Evolutionary conservation across 495 filamentous ascomycete species (phyloP).

Genomic region (Neohortaea acidophila): DNA sequence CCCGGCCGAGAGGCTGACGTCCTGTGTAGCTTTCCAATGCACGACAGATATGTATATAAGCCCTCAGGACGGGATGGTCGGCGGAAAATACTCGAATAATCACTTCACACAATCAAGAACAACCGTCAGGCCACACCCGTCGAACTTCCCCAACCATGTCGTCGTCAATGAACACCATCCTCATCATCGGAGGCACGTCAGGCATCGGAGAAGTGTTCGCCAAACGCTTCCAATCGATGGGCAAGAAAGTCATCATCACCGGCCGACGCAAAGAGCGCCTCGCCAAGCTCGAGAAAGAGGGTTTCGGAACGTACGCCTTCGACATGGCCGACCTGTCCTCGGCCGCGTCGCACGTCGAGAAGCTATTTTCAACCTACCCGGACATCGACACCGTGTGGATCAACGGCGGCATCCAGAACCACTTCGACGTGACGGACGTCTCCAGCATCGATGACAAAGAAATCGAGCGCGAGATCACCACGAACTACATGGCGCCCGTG

Average conservation of each 20-base stretch:
- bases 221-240: conserved; percentile 9
- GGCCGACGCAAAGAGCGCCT: conserved; percentile 20
- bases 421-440: conserved; percentile 18
- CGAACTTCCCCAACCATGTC: too few species aligned
- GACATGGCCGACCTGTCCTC: conserved; percentile 21
- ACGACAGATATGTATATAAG: too few species aligned
- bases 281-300: conserved; percentile 16
- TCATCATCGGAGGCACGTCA: conserved; percentile 17
- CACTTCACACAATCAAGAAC: too few species aligned
- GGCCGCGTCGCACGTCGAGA: conserved; percentile 16
- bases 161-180: conserved; percentile 6
- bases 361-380: conserved; percentile 22
- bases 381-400: conserved; percentile 27
- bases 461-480: conserved; percentile 20
- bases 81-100: too few species aligned
- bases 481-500: conserved; percentile 25
- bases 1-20: too few species aligned
- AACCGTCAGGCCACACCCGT: too few species aligned
- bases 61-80: too few species aligned
- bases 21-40: too few species aligned
- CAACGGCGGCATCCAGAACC: conserved; percentile 23
- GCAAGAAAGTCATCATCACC: conserved; percentile 15
- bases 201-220: conserved; percentile 14
- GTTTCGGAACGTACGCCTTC: conserved; percentile 16
- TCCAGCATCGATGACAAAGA: conserved; percentile 14